These are phyloP conservation scores for Stachybotrys echinatus DNA, from an alignment of 2,329 filamentous ascomycete genomes.

Conservation along the genomic window DNA sequence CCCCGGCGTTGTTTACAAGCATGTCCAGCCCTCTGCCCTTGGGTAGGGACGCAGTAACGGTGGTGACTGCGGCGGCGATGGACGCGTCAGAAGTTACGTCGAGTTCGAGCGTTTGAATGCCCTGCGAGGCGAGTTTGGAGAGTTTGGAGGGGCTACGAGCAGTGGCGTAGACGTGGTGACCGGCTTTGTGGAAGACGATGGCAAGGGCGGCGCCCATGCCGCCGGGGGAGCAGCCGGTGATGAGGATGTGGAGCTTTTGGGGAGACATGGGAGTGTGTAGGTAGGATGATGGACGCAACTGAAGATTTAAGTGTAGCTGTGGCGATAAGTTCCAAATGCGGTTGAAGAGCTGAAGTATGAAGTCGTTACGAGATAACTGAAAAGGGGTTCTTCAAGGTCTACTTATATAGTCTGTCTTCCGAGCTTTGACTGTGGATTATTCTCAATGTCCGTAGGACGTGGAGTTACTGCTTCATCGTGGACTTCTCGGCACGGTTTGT, in stretches of 20 bases:
- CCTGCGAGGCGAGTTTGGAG: slow-evolving; percentile 15
- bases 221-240: slow-evolving; percentile 31
- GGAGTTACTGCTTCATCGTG: background rate
- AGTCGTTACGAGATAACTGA: background rate
- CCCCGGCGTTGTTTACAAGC: slow-evolving; percentile 26
- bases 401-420: background rate
- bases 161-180: slow-evolving; percentile 32
- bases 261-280: background rate
- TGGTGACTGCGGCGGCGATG: slow-evolving; percentile 14
- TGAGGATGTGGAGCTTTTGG: slow-evolving; percentile 14
- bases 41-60: background rate
- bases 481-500: background rate
- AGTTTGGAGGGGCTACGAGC: slow-evolving; percentile 26
- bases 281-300: too few relatives aligned
- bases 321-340: too few relatives aligned
- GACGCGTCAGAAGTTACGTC: slow-evolving; percentile 30
- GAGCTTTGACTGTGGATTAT: background rate
- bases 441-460: background rate
- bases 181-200: slow-evolving; percentile 26
- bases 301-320: too few relatives aligned
- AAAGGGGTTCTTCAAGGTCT: too few relatives aligned
- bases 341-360: background rate
- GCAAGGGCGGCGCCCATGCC: slow-evolving; percentile 34
- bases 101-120: slow-evolving; percentile 29
- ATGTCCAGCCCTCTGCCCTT: slow-evolving; percentile 13